Percentiles rank a stretch among this genome's conserved stretches.
Conservation (phyloP, 2,329 filamentous ascomycete genomes). For the Colletotrichum eleusines region DNA sequence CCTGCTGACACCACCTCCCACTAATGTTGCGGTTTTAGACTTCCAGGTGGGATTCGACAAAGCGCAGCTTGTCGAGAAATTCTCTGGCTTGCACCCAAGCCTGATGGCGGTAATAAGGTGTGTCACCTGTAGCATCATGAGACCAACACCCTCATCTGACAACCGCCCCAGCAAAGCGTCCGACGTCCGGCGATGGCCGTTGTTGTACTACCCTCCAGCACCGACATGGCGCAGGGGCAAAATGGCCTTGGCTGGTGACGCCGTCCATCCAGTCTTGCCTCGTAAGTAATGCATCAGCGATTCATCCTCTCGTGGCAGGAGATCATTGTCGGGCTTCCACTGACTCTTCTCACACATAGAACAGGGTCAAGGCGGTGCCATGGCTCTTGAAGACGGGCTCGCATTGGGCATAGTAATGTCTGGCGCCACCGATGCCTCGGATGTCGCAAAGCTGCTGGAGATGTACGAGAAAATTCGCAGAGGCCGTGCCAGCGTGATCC, state of each 20-base stretch:
- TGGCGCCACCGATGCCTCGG: constrained; percentile 40
- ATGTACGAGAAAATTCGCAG: constrained; percentile 46
- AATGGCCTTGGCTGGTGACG: constrained; percentile 52
- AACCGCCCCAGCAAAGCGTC: constrained; percentile 48
- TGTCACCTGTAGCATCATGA: background rate
- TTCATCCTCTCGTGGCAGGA: background rate
- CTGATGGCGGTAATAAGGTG: constrained; percentile 48
- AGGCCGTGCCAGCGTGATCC: constrained; percentile 51
- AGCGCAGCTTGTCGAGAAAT: constrained; percentile 44
- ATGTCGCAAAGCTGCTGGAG: constrained; percentile 44
- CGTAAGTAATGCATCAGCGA: constrained; percentile 45
- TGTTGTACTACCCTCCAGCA: constrained; percentile 51
- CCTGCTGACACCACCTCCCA: no score
- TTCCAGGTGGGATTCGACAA: constrained; percentile 45
- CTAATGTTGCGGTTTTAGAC: constrained; percentile 4
- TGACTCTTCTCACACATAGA: constrained; percentile 44
- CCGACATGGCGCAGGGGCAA: constrained; percentile 50
- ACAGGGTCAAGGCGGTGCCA: constrained; percentile 54
- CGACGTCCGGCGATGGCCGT: constrained; percentile 51
- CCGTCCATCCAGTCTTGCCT: constrained; percentile 55
- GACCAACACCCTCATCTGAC: background rate
- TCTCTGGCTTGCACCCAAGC: constrained; percentile 47
- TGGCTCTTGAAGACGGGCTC: constrained; percentile 52
- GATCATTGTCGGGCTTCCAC: background rate
- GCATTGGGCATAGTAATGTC: constrained; percentile 49